Base-by-base conservation (phyloP, 352 stramenopile species). In the Vaucheria bursata region DNA sequence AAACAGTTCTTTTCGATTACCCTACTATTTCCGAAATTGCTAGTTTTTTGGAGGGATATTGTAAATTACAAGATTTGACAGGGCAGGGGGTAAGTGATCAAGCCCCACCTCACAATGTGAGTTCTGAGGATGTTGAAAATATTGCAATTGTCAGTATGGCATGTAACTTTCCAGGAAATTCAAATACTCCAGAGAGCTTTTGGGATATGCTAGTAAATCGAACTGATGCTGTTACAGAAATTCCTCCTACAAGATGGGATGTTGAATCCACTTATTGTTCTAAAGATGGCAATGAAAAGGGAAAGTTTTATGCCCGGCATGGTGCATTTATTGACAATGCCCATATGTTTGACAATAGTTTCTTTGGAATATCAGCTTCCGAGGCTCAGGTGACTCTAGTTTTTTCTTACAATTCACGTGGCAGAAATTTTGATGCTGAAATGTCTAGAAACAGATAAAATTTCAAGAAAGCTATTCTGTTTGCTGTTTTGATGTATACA, bases 1-100 rank as follows among this genome's bases (percentile, higher is more conserved):
- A 79, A 3, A 87, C 85, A 0, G 73, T 87, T n/a, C 65, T 87
- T 37, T 87, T 87, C 50, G 85, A 87, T 75, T 85, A 86, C 59
- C 80, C 83, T 6, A 87, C 80, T 5, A 71, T 79, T 5, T 33
- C 40, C 32, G 66, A 52, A 33, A 86, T 84, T 7, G 73, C 72
- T 12, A 36, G 65, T 37, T 75, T 73, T 40, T 38, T 83, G 45
- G 76, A 79, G 25, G 49, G 74, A 37, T 25, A 59, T 37, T 35
- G 73, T 34, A 37, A n/a, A 35, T 29, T 25, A 59, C 39, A 35
- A 40, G 5, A 31, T 68, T 49, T 8, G 39, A 29, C 40, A 3
- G 29, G 71, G 12, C 5, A n/a, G 5, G 38, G 68, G 4, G 25
- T 7, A 4, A 69, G 59, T 35, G 12, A 12, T 12, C 5, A 50